Base-by-base conservation (phyloP, 192 early-diverging fungal genomes). In the Ambispora gerdemannii region DNA sequence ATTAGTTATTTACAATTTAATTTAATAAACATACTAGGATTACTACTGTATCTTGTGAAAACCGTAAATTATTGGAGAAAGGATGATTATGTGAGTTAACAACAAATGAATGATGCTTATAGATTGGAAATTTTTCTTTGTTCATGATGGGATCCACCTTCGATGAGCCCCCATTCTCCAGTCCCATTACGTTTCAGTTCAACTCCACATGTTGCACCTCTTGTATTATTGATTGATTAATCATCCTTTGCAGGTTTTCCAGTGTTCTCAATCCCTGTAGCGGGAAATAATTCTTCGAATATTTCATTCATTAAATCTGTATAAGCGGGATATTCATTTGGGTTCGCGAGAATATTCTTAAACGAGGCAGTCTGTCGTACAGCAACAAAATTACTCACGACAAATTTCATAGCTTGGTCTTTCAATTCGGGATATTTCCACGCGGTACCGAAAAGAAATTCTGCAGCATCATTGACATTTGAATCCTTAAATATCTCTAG, bases 351-450 rank as follows among this genome's bases (percentile, higher is more conserved):
- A 47, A 70, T 60, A 47, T 47, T 70, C 31, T 70, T 70, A 13
- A 58, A 70, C 3, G 32, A 50, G 30, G 13, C 8, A n/a, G 68
- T 59, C 20, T 70, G 20, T 47, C 68, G 31, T 19, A 70, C 25
- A 15, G 19, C 49, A 34, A 15, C 13, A 8, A 70, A 59, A 27
- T 70, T 58, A 8, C 31, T 33, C 7, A 70, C 55, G n/a, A 70
- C 53, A 59, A 36, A 70, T 22, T 59, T 70, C 35, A 59, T 60
- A 13, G 30, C 56, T n/a, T 59, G 53, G 4, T 70, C 55, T 32
- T 59, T 70, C 55, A 70, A 70, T 24, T 70, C 68, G 13, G 55
- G 35, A 43, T 59, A 70, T 31, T 70, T 34, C 68, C 68, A 70
- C 24, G 52, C 68, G 4, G 55, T 59, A 31, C 56, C 56, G 19